Conservation (phyloP, 2,329 filamentous ascomycete species). For the Phialocephala sp. region DNA sequence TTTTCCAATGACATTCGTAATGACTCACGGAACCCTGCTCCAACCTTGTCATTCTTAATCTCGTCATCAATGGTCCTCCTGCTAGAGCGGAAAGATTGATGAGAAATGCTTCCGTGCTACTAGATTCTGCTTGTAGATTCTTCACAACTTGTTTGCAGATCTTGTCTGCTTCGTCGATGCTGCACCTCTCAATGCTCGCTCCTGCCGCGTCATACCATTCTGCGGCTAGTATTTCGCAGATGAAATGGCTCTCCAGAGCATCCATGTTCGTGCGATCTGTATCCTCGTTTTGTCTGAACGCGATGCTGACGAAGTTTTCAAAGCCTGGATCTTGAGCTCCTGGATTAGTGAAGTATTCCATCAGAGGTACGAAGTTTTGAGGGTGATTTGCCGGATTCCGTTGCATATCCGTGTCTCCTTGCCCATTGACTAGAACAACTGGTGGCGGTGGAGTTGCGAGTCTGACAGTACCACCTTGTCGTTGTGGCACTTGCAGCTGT, state of each 20-base stretch:
- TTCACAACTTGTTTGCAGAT: conserved; percentile 60
- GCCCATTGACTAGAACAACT: conserved; percentile 56
- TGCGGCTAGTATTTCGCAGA: conserved; percentile 55
- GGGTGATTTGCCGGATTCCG: conserved; percentile 31
- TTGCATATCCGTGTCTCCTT: conserved; percentile 40
- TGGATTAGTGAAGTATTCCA: conserved; percentile 40
- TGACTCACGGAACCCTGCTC: conserved; percentile 51
- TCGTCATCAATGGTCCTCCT: conserved; percentile 58
- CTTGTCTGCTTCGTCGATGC: conserved; percentile 58
- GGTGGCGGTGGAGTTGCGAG: conserved; percentile 59
- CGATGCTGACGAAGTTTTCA: conserved; percentile 37
- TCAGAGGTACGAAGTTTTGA: conserved; percentile 34
- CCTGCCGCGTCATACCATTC: conserved; percentile 58
- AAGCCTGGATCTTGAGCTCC: conserved; percentile 31
- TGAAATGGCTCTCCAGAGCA: conserved; percentile 60
- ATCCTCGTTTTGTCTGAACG: conserved; percentile 40
- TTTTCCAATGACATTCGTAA: conserved; percentile 61
- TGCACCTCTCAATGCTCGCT: conserved; percentile 49
- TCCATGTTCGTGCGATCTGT: conserved; percentile 57
- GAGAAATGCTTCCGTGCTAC: conserved; percentile 60
- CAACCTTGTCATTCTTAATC: conserved; percentile 50
- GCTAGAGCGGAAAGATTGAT: conserved; percentile 64
- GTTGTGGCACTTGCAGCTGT: conserved; percentile 67
- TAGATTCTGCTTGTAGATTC: conserved; percentile 56
- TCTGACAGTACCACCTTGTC: conserved; percentile 63